Evolutionary conservation across 2,329 filamentous ascomycete species (phyloP).

Genomic region (Coniochaeta prunicola): DNA sequence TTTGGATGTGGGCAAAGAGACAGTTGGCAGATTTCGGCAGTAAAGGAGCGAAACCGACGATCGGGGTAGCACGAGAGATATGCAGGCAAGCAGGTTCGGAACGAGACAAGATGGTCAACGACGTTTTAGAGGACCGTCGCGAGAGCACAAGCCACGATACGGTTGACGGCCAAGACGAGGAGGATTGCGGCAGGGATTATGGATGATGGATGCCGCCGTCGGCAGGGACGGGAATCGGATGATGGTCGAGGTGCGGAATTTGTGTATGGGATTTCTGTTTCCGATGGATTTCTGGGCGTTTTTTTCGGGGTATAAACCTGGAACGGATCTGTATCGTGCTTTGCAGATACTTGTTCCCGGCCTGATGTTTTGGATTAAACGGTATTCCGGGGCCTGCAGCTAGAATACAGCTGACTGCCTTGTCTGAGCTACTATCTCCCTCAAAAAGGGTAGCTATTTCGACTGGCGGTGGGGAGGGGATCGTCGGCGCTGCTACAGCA

Average conservation of each 20-base stretch:
- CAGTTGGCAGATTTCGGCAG: not conserved
- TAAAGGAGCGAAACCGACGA: not conserved
- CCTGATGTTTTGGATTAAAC: no score
- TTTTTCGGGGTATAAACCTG: no score
- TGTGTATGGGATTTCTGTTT: not conserved
- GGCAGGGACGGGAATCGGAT: not conserved
- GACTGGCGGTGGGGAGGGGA: no score
- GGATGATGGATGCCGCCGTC: not conserved
- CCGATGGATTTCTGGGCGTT: not conserved
- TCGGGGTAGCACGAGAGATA: not conserved
- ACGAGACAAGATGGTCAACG: not conserved
- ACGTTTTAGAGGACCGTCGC: not conserved
- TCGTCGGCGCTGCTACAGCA: not conserved
- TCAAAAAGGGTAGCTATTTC: no score
- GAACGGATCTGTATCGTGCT: no score
- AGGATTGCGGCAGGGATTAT: not conserved
- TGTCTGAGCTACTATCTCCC: no score
- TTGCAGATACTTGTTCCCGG: no score
- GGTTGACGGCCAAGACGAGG: no score
- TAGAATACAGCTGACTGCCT: not conserved
- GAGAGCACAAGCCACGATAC: no score
- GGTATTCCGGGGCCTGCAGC: not conserved
- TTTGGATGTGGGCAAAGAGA: not conserved
- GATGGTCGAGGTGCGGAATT: not conserved
- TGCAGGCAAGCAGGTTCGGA: not conserved